These are phyloP conservation scores for Juncus effusus DNA, from an alignment of 176 grass and related monocot species.

Conservation along the genomic window DNA sequence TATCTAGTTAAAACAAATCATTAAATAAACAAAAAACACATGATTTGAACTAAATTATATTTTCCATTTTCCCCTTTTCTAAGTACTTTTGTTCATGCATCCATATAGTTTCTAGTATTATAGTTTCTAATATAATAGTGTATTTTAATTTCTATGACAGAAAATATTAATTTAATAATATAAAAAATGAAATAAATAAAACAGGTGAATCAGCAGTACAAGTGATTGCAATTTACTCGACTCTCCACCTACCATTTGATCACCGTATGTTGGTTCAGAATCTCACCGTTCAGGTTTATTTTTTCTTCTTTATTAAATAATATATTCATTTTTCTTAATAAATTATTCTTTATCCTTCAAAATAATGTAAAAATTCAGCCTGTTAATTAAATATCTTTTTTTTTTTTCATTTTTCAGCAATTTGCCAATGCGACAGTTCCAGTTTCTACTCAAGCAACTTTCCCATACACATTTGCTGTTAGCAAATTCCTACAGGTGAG, in stretches of 20 bases:
- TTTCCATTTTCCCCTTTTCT: too few relatives aligned
- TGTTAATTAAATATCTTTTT: background rate
- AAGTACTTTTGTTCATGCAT: too few relatives aligned
- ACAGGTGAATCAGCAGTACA: constrained; percentile 77
- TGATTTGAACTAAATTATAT: too few relatives aligned
- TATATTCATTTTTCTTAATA: background rate
- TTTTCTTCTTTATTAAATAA: constrained; percentile 17
- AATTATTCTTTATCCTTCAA: background rate
- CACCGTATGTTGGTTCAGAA: constrained; percentile 84
- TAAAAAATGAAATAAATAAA: background rate
- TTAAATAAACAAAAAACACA: background rate
- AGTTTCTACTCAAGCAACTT: constrained; percentile 74
- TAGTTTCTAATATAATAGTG: too few relatives aligned
- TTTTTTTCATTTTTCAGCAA: constrained; percentile 41
- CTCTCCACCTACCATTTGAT: constrained; percentile 88
- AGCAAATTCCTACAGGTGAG: constrained; percentile 98
- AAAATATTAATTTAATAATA: too few relatives aligned
- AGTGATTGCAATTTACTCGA: constrained; percentile 76
- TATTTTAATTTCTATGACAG: too few relatives aligned
- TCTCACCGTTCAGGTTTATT: constrained; percentile 83
- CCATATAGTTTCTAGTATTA: too few relatives aligned
- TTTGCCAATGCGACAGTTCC: constrained; percentile 87
- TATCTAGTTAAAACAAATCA: constrained; percentile 1
- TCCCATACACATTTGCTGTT: constrained; percentile 81
- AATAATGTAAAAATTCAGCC: background rate